Percentiles rank a stretch among this genome's conserved stretches.
Conservation (phyloP, 2,329 filamentous ascomycete genomes). For the Fusarium sp. region DNA sequence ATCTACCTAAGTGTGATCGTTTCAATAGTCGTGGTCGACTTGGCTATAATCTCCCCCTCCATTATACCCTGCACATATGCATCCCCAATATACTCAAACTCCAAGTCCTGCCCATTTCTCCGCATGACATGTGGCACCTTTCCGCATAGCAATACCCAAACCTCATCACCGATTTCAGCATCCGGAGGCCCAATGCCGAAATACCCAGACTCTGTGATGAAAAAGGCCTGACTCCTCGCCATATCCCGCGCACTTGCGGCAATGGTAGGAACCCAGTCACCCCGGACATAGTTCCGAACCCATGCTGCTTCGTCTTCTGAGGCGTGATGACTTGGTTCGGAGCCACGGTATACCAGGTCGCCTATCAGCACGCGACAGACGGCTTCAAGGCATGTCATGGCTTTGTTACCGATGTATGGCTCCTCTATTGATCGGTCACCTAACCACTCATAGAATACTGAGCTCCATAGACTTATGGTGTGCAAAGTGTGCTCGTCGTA, state of each 20-base stretch:
- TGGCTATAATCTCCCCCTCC: not conserved
- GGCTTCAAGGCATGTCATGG: not conserved
- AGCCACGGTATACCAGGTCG: not conserved
- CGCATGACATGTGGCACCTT: not conserved
- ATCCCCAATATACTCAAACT: not conserved
- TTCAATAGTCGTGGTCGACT: not conserved
- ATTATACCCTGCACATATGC: conserved; percentile 6
- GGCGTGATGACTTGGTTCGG: not conserved
- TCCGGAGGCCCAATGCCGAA: conserved; percentile 1
- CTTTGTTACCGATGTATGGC: not conserved
- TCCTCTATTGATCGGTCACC: not conserved
- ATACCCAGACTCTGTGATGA: not conserved
- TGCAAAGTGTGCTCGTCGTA: not conserved
- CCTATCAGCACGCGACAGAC: not conserved
- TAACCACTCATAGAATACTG: not conserved
- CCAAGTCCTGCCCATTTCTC: not conserved
- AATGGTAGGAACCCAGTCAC: not conserved
- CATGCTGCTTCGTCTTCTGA: not conserved
- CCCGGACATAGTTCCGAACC: not conserved
- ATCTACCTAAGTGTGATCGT: not conserved
- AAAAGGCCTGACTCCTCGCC: not conserved
- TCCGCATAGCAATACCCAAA: not conserved
- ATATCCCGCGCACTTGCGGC: not conserved
- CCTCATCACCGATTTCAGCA: not conserved
- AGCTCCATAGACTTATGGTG: not conserved